Evolutionary conservation across 2,329 filamentous ascomycete genomes (phyloP), one percentile per base, ranked within the genome.

Genomic region (Tolypocladium capitatum): DNA sequence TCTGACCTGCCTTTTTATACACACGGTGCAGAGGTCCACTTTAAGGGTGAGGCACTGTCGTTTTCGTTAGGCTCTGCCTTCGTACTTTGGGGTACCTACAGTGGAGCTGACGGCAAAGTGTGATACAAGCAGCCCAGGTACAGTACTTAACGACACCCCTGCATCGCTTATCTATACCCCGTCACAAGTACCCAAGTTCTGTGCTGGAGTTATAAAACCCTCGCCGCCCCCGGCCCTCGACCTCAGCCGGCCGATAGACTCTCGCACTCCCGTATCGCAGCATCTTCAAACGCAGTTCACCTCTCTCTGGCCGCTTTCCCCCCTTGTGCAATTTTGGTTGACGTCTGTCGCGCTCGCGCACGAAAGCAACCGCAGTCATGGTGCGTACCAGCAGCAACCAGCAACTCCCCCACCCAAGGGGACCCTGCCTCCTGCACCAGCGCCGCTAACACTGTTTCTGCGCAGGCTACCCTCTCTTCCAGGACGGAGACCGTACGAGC

Each of bases 401-500:
- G 14, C 16, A 27, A 21, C 41, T 5, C 33, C 33, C 9, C 9
- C 36, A 45, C 38, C 45, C 46, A 42, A 21, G 21, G 28, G 16
- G 24, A 32, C 45, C 45, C 34, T 46, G 24, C 24, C 4, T 46
- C 24, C 4, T 46, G 45, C 35, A 32, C 34, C 35, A 24, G 14
- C 20, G 18, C 34, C 14, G 47, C 56, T 58, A 53, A 57, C 47
- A 11, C 38, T 7, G 43, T 16, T 41, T 4, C 32, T 20, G 30
- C 32, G 28, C 46, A 62, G 60, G 58, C 61, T 50, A 55, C 53
- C 49, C 52, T 61, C 41, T 51, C 53, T 47, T 63, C 61, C 50
- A 55, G 53, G 52, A 60, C 59, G 48, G 64, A 66, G 46, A 67
- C 59, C 54, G 63, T 65, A 60, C 54, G 62, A 49, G 13, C 6